Percentiles rank a stretch among this genome's conserved stretches.
Conservation (phyloP, 306 rosid species). For the Clitoria ternatea region DNA sequence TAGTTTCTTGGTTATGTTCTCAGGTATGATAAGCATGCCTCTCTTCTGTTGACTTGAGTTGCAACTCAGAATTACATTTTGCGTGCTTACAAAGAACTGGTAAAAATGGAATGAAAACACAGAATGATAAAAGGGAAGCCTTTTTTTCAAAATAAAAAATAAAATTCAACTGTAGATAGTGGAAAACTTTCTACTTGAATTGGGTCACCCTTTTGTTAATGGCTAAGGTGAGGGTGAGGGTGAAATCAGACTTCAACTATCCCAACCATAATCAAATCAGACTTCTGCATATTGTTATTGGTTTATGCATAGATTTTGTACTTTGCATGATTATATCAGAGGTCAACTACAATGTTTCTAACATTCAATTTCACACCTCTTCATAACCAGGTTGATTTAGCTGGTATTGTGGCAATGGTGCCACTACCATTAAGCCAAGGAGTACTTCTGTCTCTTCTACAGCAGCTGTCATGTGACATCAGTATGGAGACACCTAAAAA, state of each 20-base stretch:
- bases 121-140: not conserved
- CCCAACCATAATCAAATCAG: not conserved
- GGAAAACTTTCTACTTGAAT: not conserved
- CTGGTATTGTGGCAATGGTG: slow-evolving; percentile 41
- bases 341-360: not conserved
- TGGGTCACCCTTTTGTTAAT: not conserved
- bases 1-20: slow-evolving; percentile 77
- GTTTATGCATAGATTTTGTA: not conserved
- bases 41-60: not conserved
- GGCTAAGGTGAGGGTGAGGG: not conserved
- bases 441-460: slow-evolving; percentile 68
- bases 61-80: slow-evolving; percentile 3
- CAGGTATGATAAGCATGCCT: slow-evolving; percentile 44
- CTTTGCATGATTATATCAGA: not conserved
- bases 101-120: not conserved
- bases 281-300: slow-evolving; percentile 1
- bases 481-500: slow-evolving; percentile 44
- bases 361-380: slow-evolving; percentile 4
- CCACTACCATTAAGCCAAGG: slow-evolving; percentile 76
- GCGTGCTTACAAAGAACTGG: not conserved
- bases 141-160: no score
- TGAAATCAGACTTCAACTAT: not conserved
- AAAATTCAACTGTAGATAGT: not conserved
- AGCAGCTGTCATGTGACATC: slow-evolving; percentile 58
- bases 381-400: slow-evolving; percentile 56